A percentile compares a stretch with the other conserved stretches of the same genome.
These are phyloP conservation scores for Mariannaea sp. DNA, from an alignment of 2,329 filamentous ascomycete species.

Conservation along the genomic window DNA sequence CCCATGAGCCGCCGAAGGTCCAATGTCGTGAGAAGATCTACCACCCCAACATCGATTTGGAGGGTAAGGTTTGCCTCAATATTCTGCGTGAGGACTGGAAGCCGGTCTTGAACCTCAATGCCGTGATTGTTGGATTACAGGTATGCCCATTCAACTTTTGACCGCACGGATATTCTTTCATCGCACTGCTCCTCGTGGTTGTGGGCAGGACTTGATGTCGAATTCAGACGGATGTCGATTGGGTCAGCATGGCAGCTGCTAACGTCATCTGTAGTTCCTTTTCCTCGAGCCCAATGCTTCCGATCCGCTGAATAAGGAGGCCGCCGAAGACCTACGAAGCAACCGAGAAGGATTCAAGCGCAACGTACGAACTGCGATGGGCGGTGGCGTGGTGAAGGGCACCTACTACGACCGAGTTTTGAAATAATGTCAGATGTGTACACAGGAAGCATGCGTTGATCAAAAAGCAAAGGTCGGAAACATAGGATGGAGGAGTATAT, in stretches of 20 bases:
- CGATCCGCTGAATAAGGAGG: conserved; percentile 98
- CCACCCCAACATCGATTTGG: conserved; percentile 97
- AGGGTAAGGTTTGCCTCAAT: conserved; percentile 97
- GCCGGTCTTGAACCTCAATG: conserved; percentile 94
- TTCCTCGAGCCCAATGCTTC: conserved; percentile 98
- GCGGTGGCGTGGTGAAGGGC: conserved; percentile 75
- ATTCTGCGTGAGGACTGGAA: conserved; percentile 99
- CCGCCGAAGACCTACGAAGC: conserved; percentile 84
- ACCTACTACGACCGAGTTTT: conserved; percentile 78
- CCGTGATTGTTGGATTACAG: conserved; percentile 92
- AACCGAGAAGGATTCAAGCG: conserved; percentile 90
- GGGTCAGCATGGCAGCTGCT: conserved; percentile 20
- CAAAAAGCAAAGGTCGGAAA: too few species aligned
- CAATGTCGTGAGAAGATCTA: conserved; percentile 98
- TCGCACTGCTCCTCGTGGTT: background rate
- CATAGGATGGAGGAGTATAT: too few species aligned
- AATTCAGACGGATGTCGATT: background rate
- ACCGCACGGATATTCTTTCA: background rate
- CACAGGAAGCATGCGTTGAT: conserved; percentile 7
- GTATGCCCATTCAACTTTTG: conserved; percentile 47
- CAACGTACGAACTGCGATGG: conserved; percentile 85
- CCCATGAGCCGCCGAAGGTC: conserved; percentile 96
- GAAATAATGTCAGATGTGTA: conserved; percentile 52
- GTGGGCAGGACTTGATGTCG: background rate
- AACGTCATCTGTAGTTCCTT: conserved; percentile 68